Evolutionary conservation across 441 rosid genomes (phyloP).

Genomic region (Gossypium trilobum): DNA sequence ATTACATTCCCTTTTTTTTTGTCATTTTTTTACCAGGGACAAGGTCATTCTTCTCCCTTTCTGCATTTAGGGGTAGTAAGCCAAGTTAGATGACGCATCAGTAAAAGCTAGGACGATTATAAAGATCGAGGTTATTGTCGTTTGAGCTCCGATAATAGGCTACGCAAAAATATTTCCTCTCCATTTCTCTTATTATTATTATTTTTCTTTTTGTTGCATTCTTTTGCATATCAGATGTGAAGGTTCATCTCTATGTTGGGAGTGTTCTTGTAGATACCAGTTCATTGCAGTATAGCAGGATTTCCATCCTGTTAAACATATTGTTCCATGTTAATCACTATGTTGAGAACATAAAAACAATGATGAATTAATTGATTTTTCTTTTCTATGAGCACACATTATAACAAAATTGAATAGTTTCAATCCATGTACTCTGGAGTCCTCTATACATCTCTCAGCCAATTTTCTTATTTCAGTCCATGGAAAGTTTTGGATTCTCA

Average conservation of each 20-base stretch:
- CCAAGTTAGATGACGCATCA: constrained; percentile 43
- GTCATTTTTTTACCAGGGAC: constrained; percentile 33
- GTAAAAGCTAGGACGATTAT: constrained; percentile 12
- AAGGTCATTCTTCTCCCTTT: constrained; percentile 68
- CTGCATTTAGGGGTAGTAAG: constrained; percentile 63
- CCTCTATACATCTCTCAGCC: neutral
- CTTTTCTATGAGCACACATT: neutral
- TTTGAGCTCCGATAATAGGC: neutral
- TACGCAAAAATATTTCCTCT: neutral
- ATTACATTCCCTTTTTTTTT: constrained; percentile 5
- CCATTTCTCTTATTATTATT: neutral
- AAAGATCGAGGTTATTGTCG: neutral
- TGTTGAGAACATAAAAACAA: neutral
- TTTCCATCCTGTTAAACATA: neutral
- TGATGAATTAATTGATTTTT: constrained; percentile 2
- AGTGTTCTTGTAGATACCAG: constrained; percentile 11
- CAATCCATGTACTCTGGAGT: neutral
- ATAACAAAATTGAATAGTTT: neutral
- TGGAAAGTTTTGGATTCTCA: too few relatives aligned
- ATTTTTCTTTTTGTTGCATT: neutral
- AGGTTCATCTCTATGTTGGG: neutral
- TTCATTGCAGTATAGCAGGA: neutral
- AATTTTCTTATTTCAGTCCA: too few relatives aligned
- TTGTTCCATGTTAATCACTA: neutral
- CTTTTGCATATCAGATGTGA: neutral